Evolutionary conservation across 2,329 filamentous ascomycete genomes (phyloP).

Genomic region (Alternaria triticimaculans): DNA sequence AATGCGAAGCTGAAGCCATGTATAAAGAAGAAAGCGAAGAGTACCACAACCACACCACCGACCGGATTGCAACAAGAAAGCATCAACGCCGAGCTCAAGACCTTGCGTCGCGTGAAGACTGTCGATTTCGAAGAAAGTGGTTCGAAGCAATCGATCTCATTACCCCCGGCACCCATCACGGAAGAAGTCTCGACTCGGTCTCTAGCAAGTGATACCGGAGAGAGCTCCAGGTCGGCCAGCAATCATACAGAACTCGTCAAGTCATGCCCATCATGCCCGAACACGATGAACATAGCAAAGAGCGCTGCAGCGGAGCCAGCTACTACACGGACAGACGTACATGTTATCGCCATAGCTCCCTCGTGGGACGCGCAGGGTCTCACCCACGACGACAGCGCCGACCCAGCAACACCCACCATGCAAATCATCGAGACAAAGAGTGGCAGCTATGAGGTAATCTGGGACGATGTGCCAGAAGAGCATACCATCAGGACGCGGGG

Average conservation of each 20-base stretch:
- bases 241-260: background rate
- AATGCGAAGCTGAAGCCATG: conserved; percentile 34
- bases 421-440: conserved; percentile 40
- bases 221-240: background rate
- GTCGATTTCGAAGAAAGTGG: conserved; percentile 37
- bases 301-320: conserved; percentile 35
- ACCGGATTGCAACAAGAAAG: background rate
- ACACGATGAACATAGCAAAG: conserved; percentile 19
- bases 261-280: conserved; percentile 11
- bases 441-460: conserved; percentile 40
- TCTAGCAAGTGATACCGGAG: background rate
- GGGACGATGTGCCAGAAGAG: conserved; percentile 35
- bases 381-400: conserved; percentile 4
- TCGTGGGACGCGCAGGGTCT: conserved; percentile 8
- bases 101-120: conserved; percentile 37
- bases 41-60: conserved; percentile 24
- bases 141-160: background rate
- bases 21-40: conserved; percentile 35
- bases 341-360: conserved; percentile 40
- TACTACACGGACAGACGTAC: conserved; percentile 44
- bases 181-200: background rate
- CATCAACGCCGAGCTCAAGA: background rate
- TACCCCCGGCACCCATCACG: conserved; percentile 9
- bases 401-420: conserved; percentile 42
- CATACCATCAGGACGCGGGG: background rate